Evolutionary conservation across 208 protist genomes (phyloP), one percentile per base, ranked within the genome.

Genomic region (Polymyxa betae): DNA sequence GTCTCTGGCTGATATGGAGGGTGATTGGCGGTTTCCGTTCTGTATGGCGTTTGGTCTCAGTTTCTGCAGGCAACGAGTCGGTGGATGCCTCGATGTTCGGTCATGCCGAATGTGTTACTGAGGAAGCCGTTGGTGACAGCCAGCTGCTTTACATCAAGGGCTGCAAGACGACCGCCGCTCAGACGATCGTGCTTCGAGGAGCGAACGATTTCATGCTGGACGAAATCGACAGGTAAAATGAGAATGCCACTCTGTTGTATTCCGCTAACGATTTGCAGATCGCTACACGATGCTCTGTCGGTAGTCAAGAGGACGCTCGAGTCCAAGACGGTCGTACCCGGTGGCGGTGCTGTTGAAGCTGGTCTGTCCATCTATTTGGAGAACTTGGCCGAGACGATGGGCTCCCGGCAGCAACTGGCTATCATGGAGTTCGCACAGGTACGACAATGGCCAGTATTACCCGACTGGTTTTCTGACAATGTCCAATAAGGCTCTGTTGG

Each of bases 221-320:
- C n/a, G 95, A 96, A 92, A 72, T 93, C 0, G 88, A 94, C 29
- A 0, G 93, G 40, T 92, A 60, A 60, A 29, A 24, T 24, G 24
- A 29, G 49, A 24, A 60, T 24, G 49, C 49, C 5, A 5, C 49
- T 29, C 49, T 29, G 5, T 5, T 60, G 49, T 60, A 89, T 89
- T 45, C 49, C 5, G 12, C 5, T 24, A 60, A 24, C 24, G n/a
- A 49, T 94, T 52, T 90, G 92, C 49, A 90, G 93, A 10, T 91
- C 95, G 0, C 92, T 99, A 44, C 98, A 99, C 92, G 99, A 99
- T 94, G 96, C 98, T 5, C 93, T 99, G 0, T 99, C 98, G 96
- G 98, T 98, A 35, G 97, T 99, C 16, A 98, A 98, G 77, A 94
- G 98, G 89, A 97, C 98, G 0, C 95, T 99, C 16, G 98, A 99